phyloP scores from a whole-genome alignment of 148 eudicot species.

The Rhododendron kiyosumense region DNA sequence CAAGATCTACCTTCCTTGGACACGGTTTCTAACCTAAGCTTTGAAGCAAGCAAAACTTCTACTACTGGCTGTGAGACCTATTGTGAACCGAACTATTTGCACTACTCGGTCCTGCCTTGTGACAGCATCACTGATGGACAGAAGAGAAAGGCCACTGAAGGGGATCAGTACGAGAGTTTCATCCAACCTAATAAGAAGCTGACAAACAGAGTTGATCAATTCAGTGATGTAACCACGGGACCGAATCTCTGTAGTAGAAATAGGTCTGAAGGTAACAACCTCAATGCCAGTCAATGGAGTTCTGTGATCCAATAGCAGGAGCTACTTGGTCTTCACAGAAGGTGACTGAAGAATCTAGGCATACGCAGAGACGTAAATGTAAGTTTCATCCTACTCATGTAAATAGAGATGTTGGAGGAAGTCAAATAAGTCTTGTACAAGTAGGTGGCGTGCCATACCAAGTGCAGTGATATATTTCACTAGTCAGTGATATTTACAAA shows the following conservation, averaged over 20 bases:
- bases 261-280: constrained; percentile 3
- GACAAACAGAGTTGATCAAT: background rate
- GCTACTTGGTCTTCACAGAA: constrained; percentile 3
- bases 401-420: background rate
- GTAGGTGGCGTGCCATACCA: background rate
- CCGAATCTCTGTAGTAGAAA: constrained; percentile 6
- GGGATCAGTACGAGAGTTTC: background rate
- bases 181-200: background rate
- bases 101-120: background rate
- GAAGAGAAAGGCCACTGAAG: constrained; percentile 7
- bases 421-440: constrained; percentile 2
- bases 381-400: background rate
- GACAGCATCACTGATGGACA: background rate
- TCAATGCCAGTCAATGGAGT: background rate
- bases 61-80: constrained; percentile 4
- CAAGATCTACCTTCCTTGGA: constrained; percentile 11
- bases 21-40: constrained; percentile 1
- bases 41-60: constrained; percentile 5
- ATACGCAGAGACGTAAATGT: background rate
- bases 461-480: background rate
- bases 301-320: constrained; percentile 4
- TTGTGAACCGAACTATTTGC: background rate
- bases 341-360: background rate
- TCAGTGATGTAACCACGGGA: background rate
- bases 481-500: background rate